phyloP scores from a whole-genome alignment of 2,329 filamentous ascomycete species.

The Colletotrichum limetticola region DNA sequence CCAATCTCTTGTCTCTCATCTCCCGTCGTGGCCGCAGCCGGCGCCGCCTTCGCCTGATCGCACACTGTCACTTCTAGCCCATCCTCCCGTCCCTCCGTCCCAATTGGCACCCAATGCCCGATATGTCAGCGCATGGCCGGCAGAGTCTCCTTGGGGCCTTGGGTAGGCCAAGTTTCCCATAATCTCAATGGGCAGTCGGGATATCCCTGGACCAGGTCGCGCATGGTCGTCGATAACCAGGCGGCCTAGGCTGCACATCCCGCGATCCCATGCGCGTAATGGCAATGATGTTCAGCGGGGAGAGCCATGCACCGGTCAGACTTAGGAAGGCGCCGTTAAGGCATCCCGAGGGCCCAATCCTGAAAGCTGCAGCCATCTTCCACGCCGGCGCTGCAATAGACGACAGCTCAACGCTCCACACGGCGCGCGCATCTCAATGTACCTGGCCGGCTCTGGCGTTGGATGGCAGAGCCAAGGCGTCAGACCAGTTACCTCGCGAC shows the following conservation, averaged over 20 bases:
- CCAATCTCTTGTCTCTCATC: slow-evolving; percentile 12
- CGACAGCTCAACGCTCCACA: slow-evolving; percentile 23
- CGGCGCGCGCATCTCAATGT: slow-evolving; percentile 17
- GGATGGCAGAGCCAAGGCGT: neutral
- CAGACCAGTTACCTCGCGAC: neutral
- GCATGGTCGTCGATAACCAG: slow-evolving; percentile 8
- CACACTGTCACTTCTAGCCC: neutral
- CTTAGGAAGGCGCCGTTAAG: slow-evolving; percentile 10
- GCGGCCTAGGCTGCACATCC: slow-evolving; percentile 7
- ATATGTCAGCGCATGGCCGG: slow-evolving; percentile 17
- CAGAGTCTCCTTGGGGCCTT: slow-evolving; percentile 5
- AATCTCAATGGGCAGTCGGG: neutral
- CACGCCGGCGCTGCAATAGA: slow-evolving; percentile 17
- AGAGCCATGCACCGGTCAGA: slow-evolving; percentile 11
- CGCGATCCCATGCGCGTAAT: slow-evolving; percentile 24
- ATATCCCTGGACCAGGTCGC: slow-evolving; percentile 21
- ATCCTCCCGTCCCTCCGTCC: slow-evolving; percentile 7
- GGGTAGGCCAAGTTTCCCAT: neutral
- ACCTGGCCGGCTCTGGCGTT: slow-evolving; percentile 2
- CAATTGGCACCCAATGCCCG: slow-evolving; percentile 12
- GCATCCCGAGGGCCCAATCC: neutral
- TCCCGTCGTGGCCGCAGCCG: neutral
- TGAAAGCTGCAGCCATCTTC: slow-evolving; percentile 20
- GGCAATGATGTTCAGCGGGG: neutral
- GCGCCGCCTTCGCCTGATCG: neutral